Conservation (phyloP, 352 stramenopile species). For the Globisporangium cystogenes region DNA sequence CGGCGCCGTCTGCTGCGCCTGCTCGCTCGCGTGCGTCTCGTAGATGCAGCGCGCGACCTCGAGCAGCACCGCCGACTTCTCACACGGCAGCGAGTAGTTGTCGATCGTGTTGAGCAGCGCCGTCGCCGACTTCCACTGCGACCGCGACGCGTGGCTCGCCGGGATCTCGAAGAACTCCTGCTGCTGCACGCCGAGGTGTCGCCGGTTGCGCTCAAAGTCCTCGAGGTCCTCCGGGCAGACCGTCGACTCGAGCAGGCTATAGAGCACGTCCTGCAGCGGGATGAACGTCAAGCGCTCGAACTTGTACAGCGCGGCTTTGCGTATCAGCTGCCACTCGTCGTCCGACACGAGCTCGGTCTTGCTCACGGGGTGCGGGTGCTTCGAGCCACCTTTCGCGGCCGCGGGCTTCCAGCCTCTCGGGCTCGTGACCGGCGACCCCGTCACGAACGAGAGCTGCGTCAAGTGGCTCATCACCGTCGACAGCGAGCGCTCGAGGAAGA, state of each 20-base stretch:
- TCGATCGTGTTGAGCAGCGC: constrained; percentile 56
- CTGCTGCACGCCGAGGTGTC: constrained; percentile 30
- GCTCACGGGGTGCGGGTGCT: background rate
- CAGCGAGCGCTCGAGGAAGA: constrained; percentile 64
- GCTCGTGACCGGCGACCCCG: constrained; percentile 7
- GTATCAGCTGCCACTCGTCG: constrained; percentile 47
- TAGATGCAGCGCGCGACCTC: constrained; percentile 72
- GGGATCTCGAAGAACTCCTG: constrained; percentile 66
- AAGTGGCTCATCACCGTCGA: constrained; percentile 46
- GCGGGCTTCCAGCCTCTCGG: constrained; percentile 7
- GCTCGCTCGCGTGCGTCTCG: constrained; percentile 47
- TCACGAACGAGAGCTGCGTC: constrained; percentile 9
- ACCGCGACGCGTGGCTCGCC: constrained; percentile 35
- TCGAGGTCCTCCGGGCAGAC: constrained; percentile 30
- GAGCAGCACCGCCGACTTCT: constrained; percentile 60
- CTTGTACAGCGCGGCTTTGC: constrained; percentile 48
- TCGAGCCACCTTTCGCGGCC: constrained; percentile 9
- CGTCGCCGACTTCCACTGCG: constrained; percentile 46
- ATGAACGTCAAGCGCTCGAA: constrained; percentile 64
- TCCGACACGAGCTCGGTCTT: constrained; percentile 7
- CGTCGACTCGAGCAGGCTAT: constrained; percentile 41
- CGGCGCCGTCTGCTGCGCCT: constrained; percentile 11
- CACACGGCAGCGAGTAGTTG: constrained; percentile 63
- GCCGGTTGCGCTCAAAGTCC: constrained; percentile 46
- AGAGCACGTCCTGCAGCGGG: constrained; percentile 62